Base-by-base conservation (phyloP, 2,329 filamentous ascomycete species). In the Alternaria metachromatica region DNA sequence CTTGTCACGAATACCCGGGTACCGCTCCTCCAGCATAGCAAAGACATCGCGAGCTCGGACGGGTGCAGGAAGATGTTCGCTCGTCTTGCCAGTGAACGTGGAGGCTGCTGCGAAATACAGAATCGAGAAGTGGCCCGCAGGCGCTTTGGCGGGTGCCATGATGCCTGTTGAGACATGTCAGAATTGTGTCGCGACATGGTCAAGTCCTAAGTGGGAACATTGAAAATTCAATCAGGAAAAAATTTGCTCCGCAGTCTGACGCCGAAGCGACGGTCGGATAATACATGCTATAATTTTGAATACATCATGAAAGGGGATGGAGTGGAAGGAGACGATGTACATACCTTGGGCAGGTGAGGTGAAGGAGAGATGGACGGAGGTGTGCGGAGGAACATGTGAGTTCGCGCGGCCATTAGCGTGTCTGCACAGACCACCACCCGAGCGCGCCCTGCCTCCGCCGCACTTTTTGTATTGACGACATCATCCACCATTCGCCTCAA, bases 71-170 rank as follows among this genome's bases (percentile, higher is more conserved):
- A 96, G 77, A 15, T 82, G 74, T 74, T 96, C 92, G 65, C 84
- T 83, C 63, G 89, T 85, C 74, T 88, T 91, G n/a, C 84, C 83
- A 1, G 92, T 93, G 78, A 87, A 92, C 30, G 90, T 90, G 61
- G 87, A 86, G 13, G 92, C 92, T 65, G 88, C 87, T 62, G 92
- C 93, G 81, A 96, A 96, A 82, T 95, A 96, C 59, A 96, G 87
- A 49, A 96, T 83, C 61, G 87, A 91, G 82, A 96, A 96, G 69
- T 92, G 87, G n/a, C 87, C 89, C 46, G 82, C 68, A 1, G 88
- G 87, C 11, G 87, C 80, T 65, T 84, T 86, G 0, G 84, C 55
- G 45, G 76, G 63, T 30, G 78, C 73, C 82, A 83, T 83, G 46
- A 33, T 65, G 48, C 20, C 48, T 62, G 26, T 64, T 69, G 57